Base-by-base conservation (phyloP, 164 flowering plant genomes). In the Aristolochia contorta region DNA sequence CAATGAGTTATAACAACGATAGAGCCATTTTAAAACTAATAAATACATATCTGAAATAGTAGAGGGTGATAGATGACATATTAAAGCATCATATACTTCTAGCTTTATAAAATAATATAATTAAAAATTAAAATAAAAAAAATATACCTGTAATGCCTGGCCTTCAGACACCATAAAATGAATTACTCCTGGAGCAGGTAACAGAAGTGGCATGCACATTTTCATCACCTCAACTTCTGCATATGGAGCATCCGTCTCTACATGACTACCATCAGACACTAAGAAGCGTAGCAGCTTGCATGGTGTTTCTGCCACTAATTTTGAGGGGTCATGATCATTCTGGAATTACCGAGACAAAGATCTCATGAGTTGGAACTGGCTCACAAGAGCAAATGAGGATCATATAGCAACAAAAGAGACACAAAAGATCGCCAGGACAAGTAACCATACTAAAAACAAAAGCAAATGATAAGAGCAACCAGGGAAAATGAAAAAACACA, bases 291-390 rank as follows among this genome's bases (percentile, higher is more conserved):
- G 87, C 59, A 94, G 82, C 78, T 94, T 94, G 89, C 99, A 94
- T 53, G 99, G 99, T 65, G 99, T 94, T 81, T 94, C 99, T 13
- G 99, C 97, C 27, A 91, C 76, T 57, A 94, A 75, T 79, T 85
- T 94, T 20, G 99, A 94, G n/a, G 99, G 99, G 73, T 94, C 99
- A 65, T 94, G 99, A 76, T 94, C 99, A 75, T 94, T 94, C 99
- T 94, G 76, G 30, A 70, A 30, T 64, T 15, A 32, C 3, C 41
- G 32, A 61, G 54, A 61, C 10, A 62, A 55, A 25, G 15, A 67
- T 55, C 43, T 47, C 33, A 47, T 51, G 45, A 60, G 60, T 47
- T 59, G 51, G 47, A 20, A 37, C 16, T 43, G 24, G 21, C n/a
- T 22, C 30, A 4, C 25, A 32, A 37, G n/a, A 27, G 12, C 45